Evolutionary conservation across 2,329 filamentous ascomycete genomes (phyloP).

Genomic region (Sclerotinia spermophila): DNA sequence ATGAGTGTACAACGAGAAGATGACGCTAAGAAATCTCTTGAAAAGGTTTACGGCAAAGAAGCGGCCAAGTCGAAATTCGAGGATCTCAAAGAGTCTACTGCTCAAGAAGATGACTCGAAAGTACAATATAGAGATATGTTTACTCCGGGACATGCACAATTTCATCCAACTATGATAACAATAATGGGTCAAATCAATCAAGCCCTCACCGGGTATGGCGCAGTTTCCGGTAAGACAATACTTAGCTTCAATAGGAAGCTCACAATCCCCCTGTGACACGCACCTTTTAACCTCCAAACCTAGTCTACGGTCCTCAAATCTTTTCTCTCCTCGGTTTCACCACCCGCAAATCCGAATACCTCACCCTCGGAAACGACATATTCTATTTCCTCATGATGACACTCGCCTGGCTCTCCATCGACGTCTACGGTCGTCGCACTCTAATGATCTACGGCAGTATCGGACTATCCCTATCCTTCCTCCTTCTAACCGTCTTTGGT

Average conservation of each 20-base stretch:
- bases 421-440: slow-evolving; percentile 51
- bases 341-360: slow-evolving; percentile 48
- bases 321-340: slow-evolving; percentile 58
- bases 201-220: slow-evolving; percentile 54
- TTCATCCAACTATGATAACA: slow-evolving; percentile 57
- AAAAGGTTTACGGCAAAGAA: slow-evolving; percentile 48
- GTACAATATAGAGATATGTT: slow-evolving; percentile 57
- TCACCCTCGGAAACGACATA: slow-evolving; percentile 58
- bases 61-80: slow-evolving; percentile 48
- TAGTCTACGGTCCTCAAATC: slow-evolving; percentile 60
- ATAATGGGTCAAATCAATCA: slow-evolving; percentile 63
- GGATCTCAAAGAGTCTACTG: slow-evolving; percentile 48
- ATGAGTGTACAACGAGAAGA: slow-evolving; percentile 49
- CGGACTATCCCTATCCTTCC: slow-evolving; percentile 47
- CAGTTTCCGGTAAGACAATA: slow-evolving; percentile 42
- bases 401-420: slow-evolving; percentile 56
- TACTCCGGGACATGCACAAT: slow-evolving; percentile 50
- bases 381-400: slow-evolving; percentile 60
- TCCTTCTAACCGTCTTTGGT: slow-evolving; percentile 50
- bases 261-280: rapidly evolving
- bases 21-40: slow-evolving; percentile 48
- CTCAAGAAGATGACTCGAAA: slow-evolving; percentile 44
- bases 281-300: slow-evolving; percentile 32
- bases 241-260: too few species aligned
- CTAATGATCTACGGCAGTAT: slow-evolving; percentile 52